These are phyloP conservation scores for Perilla frutescens DNA, from an alignment of 257 asterid genomes.

Conservation along the genomic window DNA sequence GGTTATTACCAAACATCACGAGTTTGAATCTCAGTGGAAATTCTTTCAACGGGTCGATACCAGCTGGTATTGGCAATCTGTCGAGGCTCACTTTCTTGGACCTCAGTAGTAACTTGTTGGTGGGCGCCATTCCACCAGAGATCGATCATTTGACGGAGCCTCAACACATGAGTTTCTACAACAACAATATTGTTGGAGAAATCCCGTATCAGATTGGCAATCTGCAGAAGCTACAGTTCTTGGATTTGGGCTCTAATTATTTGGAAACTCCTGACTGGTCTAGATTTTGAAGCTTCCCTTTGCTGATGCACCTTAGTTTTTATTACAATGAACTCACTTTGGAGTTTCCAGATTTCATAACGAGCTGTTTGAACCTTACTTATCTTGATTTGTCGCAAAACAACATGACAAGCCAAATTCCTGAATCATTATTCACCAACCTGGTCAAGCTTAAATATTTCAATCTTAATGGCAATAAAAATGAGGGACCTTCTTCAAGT, in stretches of 20 bases:
- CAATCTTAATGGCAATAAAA: constrained; percentile 52
- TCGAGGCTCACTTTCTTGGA: constrained; percentile 61
- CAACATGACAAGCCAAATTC: constrained; percentile 57
- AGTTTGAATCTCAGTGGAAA: constrained; percentile 51
- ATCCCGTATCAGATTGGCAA: constrained; percentile 65
- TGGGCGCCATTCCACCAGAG: no score
- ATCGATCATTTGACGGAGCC: constrained; percentile 34
- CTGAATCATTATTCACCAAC: constrained; percentile 59
- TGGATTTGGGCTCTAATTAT: constrained; percentile 70
- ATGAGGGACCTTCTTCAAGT: constrained; percentile 53
- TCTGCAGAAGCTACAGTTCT: not conserved
- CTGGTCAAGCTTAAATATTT: constrained; percentile 55
- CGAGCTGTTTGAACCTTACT: constrained; percentile 55
- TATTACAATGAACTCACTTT: constrained; percentile 47
- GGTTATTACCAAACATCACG: constrained; percentile 49
- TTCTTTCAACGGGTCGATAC: constrained; percentile 60
- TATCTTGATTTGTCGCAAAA: constrained; percentile 66
- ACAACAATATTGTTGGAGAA: constrained; percentile 28
- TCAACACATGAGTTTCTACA: constrained; percentile 45
- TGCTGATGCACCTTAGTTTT: constrained; percentile 53
- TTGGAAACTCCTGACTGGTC: constrained; percentile 67
- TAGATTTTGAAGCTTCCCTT: constrained; percentile 51
- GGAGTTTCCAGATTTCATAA: constrained; percentile 63
- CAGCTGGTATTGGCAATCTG: constrained; percentile 58
- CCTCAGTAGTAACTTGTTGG: constrained; percentile 40